Evolutionary conservation across 805 yeast species (phyloP), one percentile per base, ranked within the genome.

Genomic region (Lipomyces mesembrius): DNA sequence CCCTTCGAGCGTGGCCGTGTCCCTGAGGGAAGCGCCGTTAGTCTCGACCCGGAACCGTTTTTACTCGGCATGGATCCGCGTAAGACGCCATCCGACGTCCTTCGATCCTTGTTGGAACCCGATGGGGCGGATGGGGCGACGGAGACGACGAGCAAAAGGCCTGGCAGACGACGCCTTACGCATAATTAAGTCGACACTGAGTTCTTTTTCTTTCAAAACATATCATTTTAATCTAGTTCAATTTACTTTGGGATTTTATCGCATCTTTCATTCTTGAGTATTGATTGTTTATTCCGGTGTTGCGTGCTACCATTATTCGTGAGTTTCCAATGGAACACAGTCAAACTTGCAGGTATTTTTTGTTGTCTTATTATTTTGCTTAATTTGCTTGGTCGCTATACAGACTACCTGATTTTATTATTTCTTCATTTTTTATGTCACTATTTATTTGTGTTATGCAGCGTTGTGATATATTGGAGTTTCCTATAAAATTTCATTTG

Each of bases 21-120:
- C 35, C n/a, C 25, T 22, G 62, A 59, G 11, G 64, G 64, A 46
- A 22, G 53, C n/a, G 7, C 61, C 29, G 71, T 70, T 4, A 43
- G 60, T 14, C 51, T 68, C 17, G 71, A 63, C 51, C 71, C 71
- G 34, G 70, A 64, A 22, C 70, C 71, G 17, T 68, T 64, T 58
- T 39, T 64, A 29, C 61, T 68, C 6, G 70, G 70, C 27, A 66
- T 68, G 67, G 55, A 68, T 34, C 64, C 69, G 9, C 35, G 25
- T 27, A 57, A 54, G 51, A 22, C 46, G 32, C 71, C 71, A 14
- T 59, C 68, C 1, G 69, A 67, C 34, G 66, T 61, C 12, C 58
- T 61, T 27, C 27, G 9, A 5, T 60, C 32, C 14, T 35, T 67
- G 6, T 22, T 55, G n/a, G 22, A 51, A 25, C 37, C 35, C 43